Conservation (phyloP, 2,329 filamentous ascomycete species). For the Aspergillus glaucus region DNA sequence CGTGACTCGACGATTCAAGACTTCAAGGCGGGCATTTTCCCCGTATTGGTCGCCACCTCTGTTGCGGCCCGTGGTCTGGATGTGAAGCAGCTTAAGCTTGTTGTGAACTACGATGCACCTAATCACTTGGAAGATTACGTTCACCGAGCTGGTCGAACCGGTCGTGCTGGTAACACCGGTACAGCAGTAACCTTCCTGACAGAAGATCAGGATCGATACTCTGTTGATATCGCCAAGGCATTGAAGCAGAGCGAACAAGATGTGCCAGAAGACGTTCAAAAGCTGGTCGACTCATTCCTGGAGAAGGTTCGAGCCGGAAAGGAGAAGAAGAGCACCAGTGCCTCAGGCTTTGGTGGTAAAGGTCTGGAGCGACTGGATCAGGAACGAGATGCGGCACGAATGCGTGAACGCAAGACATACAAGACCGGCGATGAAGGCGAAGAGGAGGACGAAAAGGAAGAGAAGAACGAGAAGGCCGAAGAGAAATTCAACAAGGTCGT, state of each 20-base stretch:
- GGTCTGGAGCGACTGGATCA: slow-evolving; percentile 87
- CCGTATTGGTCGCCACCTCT: slow-evolving; percentile 88
- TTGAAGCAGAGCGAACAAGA: slow-evolving; percentile 84
- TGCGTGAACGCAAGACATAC: slow-evolving; percentile 80
- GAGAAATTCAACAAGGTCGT: slow-evolving; percentile 55
- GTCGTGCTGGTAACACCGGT: slow-evolving; percentile 87
- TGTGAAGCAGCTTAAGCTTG: slow-evolving; percentile 90
- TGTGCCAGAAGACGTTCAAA: slow-evolving; percentile 63
- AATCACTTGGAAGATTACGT: slow-evolving; percentile 97
- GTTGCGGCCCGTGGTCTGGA: slow-evolving; percentile 92
- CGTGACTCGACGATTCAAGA: slow-evolving; percentile 87
- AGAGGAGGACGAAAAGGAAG: slow-evolving; percentile 61
- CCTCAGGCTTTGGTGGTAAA: slow-evolving; percentile 88
- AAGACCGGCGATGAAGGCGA: slow-evolving; percentile 83
- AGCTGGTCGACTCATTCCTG: slow-evolving; percentile 61
- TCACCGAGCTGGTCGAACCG: slow-evolving; percentile 86
- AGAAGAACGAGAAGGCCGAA: slow-evolving; percentile 61
- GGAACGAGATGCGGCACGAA: slow-evolving; percentile 78
- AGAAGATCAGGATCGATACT: slow-evolving; percentile 83
- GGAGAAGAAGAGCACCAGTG: slow-evolving; percentile 61
- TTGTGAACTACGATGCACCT: slow-evolving; percentile 91
- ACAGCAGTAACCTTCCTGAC: slow-evolving; percentile 93
- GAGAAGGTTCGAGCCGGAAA: slow-evolving; percentile 91
- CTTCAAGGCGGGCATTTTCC: slow-evolving; percentile 86
- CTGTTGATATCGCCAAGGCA: slow-evolving; percentile 81